phyloP scores from a whole-genome alignment of 2,329 filamentous ascomycete genomes.

The Aplosporella prunicola region DNA sequence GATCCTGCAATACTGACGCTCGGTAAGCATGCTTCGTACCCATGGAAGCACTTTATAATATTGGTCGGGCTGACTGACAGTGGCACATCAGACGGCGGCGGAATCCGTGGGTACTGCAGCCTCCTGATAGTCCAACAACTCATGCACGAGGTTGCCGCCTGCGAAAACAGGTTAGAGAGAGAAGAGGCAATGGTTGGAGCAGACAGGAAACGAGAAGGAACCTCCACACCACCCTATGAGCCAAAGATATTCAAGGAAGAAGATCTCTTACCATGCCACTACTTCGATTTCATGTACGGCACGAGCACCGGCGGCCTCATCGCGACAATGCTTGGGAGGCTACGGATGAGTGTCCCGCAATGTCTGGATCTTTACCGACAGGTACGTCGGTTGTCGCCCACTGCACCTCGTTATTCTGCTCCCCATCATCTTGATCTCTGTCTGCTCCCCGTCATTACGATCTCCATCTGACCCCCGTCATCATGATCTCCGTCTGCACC shows the following conservation, averaged over 20 bases:
- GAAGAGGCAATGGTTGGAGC: conserved; percentile 32
- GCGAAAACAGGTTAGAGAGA: conserved; percentile 33
- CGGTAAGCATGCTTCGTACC: too few species aligned
- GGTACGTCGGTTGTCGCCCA: conserved; percentile 1
- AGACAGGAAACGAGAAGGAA: conserved; percentile 14
- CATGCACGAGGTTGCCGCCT: conserved; percentile 39
- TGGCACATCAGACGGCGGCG: conserved; percentile 36
- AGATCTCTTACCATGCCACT: conserved; percentile 40
- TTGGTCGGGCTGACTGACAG: too few species aligned
- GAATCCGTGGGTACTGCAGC: conserved; percentile 43
- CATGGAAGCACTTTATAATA: too few species aligned
- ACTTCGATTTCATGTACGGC: conserved; percentile 46
- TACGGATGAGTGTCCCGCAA: conserved; percentile 41
- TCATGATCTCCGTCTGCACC: too few species aligned
- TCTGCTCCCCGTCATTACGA: too few species aligned
- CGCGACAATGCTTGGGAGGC: conserved; percentile 39
- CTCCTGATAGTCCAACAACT: conserved; percentile 39
- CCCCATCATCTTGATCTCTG: too few species aligned
- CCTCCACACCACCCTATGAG: conserved; percentile 2
- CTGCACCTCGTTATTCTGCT: too few species aligned
- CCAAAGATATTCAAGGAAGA: conserved; percentile 27
- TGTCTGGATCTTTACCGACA: conserved; percentile 38
- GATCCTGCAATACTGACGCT: conserved; percentile 39
- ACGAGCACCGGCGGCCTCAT: conserved; percentile 45
- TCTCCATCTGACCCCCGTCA: too few species aligned